Evolutionary conservation across 148 eudicot genomes (phyloP).

Genomic region (Rhododendron kiyosumense): DNA sequence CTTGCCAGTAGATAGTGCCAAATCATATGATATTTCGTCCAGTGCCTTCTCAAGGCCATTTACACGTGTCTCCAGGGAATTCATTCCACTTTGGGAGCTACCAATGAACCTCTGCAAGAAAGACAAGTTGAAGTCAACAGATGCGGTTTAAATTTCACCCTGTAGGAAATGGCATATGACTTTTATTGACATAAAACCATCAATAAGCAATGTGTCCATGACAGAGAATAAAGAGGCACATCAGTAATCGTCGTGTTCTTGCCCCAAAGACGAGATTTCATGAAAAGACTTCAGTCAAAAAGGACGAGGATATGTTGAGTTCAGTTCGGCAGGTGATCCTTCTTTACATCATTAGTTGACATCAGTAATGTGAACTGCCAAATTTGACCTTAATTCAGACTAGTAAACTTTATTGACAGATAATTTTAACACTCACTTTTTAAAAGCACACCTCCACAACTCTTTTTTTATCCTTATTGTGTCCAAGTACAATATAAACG

Average conservation of each 20-base stretch:
- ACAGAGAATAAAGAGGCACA: neutral
- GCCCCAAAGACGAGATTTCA: neutral
- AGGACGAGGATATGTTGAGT: neutral
- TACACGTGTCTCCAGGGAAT: slow-evolving; percentile 71
- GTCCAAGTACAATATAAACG: neutral
- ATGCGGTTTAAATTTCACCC: neutral
- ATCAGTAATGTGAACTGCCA: neutral
- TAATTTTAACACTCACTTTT: neutral
- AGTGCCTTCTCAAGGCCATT: slow-evolving; percentile 67
- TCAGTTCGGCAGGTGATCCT: neutral
- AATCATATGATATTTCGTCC: slow-evolving; percentile 58
- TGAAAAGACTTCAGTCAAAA: neutral
- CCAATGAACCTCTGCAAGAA: slow-evolving; percentile 67
- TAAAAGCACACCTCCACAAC: neutral
- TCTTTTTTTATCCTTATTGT: neutral
- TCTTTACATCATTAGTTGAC: neutral
- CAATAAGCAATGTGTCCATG: neutral
- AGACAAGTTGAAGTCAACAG: slow-evolving; percentile 3
- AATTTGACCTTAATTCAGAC: neutral
- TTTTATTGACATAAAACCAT: neutral
- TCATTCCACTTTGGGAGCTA: slow-evolving; percentile 64
- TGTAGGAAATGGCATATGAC: neutral
- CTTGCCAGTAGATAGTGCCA: slow-evolving; percentile 55
- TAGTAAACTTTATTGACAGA: neutral
- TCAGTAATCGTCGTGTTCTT: neutral